phyloP scores from a whole-genome alignment of 192 early-diverging fungal genomes.

The Allomyces macrogynus region DNA sequence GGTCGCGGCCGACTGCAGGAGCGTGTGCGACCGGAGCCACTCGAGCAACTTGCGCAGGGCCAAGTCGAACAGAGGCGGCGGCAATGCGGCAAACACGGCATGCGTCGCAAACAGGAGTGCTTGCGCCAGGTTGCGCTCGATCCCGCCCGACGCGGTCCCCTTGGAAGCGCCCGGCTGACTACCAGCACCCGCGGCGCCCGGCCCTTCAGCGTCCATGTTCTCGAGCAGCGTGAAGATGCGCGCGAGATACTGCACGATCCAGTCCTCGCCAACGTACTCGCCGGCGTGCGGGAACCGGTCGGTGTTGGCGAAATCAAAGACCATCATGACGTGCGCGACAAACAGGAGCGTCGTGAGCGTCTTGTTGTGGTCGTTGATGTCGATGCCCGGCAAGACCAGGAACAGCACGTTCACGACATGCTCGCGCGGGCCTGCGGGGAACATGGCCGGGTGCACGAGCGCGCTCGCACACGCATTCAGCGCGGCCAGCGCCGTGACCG shows the following conservation, averaged over 20 bases:
- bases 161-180: neutral
- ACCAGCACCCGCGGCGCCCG: neutral
- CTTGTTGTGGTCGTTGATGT: constrained; percentile 1
- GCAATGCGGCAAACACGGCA: neutral
- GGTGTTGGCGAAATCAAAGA: neutral
- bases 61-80: neutral
- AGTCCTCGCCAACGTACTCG: neutral
- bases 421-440: neutral
- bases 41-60: neutral
- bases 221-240: neutral
- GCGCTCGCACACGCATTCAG: neutral
- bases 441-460: neutral
- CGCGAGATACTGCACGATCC: neutral
- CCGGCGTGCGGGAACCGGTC: neutral
- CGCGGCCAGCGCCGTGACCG: neutral
- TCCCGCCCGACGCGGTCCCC: neutral
- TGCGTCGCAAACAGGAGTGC: neutral
- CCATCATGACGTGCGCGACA: neutral
- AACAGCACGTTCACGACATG: neutral
- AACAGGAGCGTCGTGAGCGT: neutral
- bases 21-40: neutral
- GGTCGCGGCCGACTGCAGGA: neutral
- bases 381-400: neutral
- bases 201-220: neutral
- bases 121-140: neutral